A percentile compares a stretch with the other conserved stretches of the same genome.
phyloP scores from a whole-genome alignment of 768 basidiomycete genomes.

The Lactarius psammicola region DNA sequence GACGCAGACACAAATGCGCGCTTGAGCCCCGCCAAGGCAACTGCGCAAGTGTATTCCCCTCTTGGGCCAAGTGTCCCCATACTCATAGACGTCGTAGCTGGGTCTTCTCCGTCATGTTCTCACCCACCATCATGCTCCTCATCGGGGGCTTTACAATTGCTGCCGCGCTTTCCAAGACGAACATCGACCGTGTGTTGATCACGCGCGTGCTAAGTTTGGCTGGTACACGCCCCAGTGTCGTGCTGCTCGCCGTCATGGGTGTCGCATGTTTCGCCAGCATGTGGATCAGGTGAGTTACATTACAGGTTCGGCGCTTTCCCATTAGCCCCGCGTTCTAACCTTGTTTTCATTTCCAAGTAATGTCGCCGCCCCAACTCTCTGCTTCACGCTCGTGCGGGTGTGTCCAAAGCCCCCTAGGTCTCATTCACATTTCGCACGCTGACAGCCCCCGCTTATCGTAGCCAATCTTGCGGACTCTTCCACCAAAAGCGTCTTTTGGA shows the following conservation, averaged over 20 bases:
- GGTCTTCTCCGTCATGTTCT: constrained; percentile 95
- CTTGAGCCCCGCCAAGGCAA: constrained; percentile 65
- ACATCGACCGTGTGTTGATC: constrained; percentile 88
- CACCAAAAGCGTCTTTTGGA: constrained; percentile 80
- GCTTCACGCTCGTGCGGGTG: constrained; percentile 94
- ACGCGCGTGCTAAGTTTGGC: constrained; percentile 89
- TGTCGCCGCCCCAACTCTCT: constrained; percentile 95
- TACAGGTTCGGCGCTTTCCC: not conserved
- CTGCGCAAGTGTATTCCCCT: constrained; percentile 55
- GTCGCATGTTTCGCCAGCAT: constrained; percentile 98
- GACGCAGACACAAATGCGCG: constrained; percentile 51
- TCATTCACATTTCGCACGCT: constrained; percentile 20
- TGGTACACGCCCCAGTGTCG: constrained; percentile 80
- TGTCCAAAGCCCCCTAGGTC: constrained; percentile 31
- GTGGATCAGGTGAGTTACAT: constrained; percentile 81
- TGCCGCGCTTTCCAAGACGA: constrained; percentile 92
- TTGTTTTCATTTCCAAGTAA: constrained; percentile 53
- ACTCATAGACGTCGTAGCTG: constrained; percentile 49
- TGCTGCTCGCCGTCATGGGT: constrained; percentile 91
- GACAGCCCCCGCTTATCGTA: constrained; percentile 35
- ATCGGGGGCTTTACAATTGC: constrained; percentile 98
- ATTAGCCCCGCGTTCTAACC: constrained; percentile 2
- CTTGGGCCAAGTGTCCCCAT: not conserved
- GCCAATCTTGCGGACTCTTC: constrained; percentile 92
- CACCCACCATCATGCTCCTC: constrained; percentile 96